Percentiles rank a stretch among this genome's conserved stretches.
Evolutionary conservation across 495 filamentous ascomycete species (phyloP).

Genomic region (Penicillium parvum): DNA sequence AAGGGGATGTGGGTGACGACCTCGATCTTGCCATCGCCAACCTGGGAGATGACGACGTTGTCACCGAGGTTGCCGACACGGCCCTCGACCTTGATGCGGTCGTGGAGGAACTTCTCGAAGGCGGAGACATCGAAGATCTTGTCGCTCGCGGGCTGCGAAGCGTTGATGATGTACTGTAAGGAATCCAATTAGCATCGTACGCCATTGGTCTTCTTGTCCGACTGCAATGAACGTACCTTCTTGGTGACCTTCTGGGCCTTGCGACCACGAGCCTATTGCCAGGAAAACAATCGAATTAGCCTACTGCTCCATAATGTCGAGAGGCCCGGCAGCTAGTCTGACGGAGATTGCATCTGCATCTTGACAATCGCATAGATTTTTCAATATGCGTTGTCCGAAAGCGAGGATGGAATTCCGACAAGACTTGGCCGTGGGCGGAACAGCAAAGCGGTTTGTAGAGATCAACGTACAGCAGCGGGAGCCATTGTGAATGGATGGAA

Average conservation of each 20-base stretch:
- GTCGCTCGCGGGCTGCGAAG: constrained; percentile 92
- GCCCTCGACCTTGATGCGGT: constrained; percentile 99
- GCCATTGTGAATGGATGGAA: constrained; percentile 45
- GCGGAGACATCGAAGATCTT: constrained; percentile 98
- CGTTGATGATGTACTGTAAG: constrained; percentile 93
- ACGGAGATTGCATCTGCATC: constrained; percentile 2
- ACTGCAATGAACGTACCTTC: constrained; percentile 48
- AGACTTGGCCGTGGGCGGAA: constrained; percentile 41
- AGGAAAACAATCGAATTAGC: constrained; percentile 56
- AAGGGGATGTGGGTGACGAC: constrained; percentile 96
- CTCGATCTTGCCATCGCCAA: constrained; percentile 94
- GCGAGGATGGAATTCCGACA: constrained; percentile 7
- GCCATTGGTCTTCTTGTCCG: not conserved
- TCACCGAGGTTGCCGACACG: constrained; percentile 97
- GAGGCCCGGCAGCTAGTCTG: constrained; percentile 22
- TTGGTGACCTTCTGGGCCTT: constrained; percentile 66
- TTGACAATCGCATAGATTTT: constrained; percentile 19
- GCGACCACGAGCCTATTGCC: constrained; percentile 47
- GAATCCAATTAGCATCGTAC: constrained; percentile 7
- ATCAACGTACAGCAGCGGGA: constrained; percentile 68
- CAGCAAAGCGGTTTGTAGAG: constrained; percentile 80
- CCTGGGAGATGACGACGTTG: constrained; percentile 80
- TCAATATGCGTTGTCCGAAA: constrained; percentile 16
- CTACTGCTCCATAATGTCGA: constrained; percentile 79
- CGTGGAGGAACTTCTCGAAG: constrained; percentile 99